Conservation (phyloP, 2,329 filamentous ascomycete genomes). For the Epichloe baconii region DNA sequence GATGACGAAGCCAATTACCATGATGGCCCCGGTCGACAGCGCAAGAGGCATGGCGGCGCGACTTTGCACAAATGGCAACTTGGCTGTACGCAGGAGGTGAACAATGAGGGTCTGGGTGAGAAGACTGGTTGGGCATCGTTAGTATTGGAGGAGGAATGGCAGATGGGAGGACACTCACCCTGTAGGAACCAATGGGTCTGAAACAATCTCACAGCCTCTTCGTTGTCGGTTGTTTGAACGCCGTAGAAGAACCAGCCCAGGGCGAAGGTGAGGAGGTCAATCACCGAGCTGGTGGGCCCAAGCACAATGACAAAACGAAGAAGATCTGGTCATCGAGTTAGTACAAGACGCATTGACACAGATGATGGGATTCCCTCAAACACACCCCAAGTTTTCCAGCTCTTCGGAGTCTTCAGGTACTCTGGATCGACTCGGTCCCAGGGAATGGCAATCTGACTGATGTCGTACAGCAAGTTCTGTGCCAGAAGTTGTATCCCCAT, state of each 20-base stretch:
- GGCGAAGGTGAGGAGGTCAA: conserved; percentile 14
- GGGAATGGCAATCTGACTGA: conserved; percentile 18
- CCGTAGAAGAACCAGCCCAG: conserved; percentile 15
- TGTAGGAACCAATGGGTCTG: conserved; percentile 18
- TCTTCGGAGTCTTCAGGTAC: conserved; percentile 14
- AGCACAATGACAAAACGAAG: conserved; percentile 16
- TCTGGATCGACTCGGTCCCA: conserved; percentile 17
- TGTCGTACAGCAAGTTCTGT: conserved; percentile 18
- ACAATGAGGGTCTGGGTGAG: conserved; percentile 18
- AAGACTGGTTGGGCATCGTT: conserved; percentile 5
- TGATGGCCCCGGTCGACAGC: conserved; percentile 13
- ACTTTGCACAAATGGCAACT: conserved; percentile 15
- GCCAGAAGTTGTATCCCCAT: conserved; percentile 14
- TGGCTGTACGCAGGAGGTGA: conserved; percentile 15
- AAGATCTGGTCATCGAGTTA: conserved; percentile 9
- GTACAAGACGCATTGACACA: not conserved
- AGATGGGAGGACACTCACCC: conserved; percentile 4
- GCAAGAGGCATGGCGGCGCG: conserved; percentile 10
- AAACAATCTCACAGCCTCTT: conserved; percentile 7
- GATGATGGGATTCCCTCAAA: no score
- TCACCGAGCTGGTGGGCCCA: conserved; percentile 16
- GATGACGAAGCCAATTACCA: conserved; percentile 14
- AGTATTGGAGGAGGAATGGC: not conserved
- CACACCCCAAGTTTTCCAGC: conserved; percentile 12
- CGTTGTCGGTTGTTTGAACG: conserved; percentile 8